Evolutionary conservation across 352 stramenopile genomes (phyloP), one percentile per base, ranked within the genome.

Genomic region (Globisporangium mamillatum): DNA sequence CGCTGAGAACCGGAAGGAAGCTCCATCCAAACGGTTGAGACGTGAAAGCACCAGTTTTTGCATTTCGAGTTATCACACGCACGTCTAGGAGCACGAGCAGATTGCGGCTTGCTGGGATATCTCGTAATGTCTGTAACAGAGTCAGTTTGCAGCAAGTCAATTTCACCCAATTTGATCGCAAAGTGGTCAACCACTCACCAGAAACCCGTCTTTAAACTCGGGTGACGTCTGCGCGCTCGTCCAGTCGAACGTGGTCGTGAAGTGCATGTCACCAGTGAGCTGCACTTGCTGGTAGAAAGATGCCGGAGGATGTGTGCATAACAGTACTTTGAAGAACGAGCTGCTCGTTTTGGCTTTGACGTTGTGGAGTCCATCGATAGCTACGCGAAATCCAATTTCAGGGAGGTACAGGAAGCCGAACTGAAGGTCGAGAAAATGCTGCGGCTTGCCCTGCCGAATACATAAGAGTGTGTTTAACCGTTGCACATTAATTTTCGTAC

Each of bases 351-450:
- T 91, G 36, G 69, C n/a, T 64, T 86, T 89, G 10, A 89, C 63
- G 57, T 91, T 91, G 66, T 89, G 70, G n/a, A 91, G 60, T 6
- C 81, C 76, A 55, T 94, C 86, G 18, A 94, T 59, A 16, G 86
- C 73, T 50, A 91, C 64, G 6, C 84, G 84, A 50, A 94, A 92
- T 3, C 86, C 86, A 24, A 94, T 82, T 18, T 74, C 58, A 29
- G 84, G 71, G 5, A 81, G 70, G 53, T 91, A 94, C 27, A 50
- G 64, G 46, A 90, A 90, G 4, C 72, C 75, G 32, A n/a, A 68
- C 10, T 66, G 63, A 22, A 89, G 67, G n/a, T 88, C 71, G 18
- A 92, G 63, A 32, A 80, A 87, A 9, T 59, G 56, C 22, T 48
- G 46, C 27, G 86, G 86, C 57, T 90, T 92, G 1, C 57, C 18